Evolutionary conservation across 169 alveolate genomes (phyloP), one percentile per base, ranked within the genome.

Genomic region (Neospora caninum): DNA sequence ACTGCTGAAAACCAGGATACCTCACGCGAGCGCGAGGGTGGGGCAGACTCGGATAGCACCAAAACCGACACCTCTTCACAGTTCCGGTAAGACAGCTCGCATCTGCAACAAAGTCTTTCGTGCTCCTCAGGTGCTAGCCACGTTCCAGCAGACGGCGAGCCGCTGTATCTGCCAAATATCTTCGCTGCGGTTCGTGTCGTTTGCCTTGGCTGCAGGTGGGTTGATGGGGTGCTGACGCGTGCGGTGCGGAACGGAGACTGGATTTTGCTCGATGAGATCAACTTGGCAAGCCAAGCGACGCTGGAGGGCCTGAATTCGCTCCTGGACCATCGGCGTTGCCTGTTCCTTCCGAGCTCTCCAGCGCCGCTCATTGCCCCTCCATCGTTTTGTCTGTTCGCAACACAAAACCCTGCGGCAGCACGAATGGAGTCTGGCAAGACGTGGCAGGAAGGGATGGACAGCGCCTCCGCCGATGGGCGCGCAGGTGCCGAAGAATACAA

Each of bases 271-370:
- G 99, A 99, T 93, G 99, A 99, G 97, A 97, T 99, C 93, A 99
- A 99, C 93, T 96, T 99, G 92, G 99, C 99, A 25, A 98, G 99
- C 38, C 99, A 99, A 97, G 99, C 98, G 95, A 99, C 99, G 25
- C 95, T 99, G 84, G 99, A 99, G 96, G 99, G 99, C 22, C 96
- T 99, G 80, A 99, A 99, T 96, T 98, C 99, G 18, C 96, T 99
- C 64, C 96, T 99, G 95, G 99, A 99, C 96, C 99, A 99, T 93
- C 98, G 99, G 91, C 98, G 99, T 91, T 98, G 99, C 88, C 98
- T 99, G 64, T 99, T 97, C 95, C 98, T 99, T 42, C 95, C 95
- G 10, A 70, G 82, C 67, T 53, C 88, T 22, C 88, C 88, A 1
- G 91, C 38, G 43, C 99, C 99, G 0, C 99, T 98, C 96, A 95